Conservation (phyloP, 2,329 filamentous ascomycete species). For the Monosporascus sp. region DNA sequence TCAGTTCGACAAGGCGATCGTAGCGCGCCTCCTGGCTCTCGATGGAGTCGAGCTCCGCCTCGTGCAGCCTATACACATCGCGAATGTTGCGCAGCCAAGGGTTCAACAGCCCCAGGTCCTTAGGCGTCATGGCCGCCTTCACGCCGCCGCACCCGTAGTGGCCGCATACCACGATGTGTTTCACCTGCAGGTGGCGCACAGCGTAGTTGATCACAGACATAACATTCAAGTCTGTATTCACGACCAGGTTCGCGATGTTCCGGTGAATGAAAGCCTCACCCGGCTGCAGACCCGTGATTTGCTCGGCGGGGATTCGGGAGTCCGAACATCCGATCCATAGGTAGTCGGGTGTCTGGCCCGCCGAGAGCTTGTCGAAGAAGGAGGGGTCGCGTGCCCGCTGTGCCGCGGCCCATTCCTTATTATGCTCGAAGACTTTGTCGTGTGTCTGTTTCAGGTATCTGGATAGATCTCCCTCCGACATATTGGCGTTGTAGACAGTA, state of each 20-base stretch:
- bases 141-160: slow-evolving; percentile 76
- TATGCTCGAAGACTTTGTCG: slow-evolving; percentile 64
- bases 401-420: slow-evolving; percentile 58
- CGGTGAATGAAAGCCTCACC: slow-evolving; percentile 92
- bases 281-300: slow-evolving; percentile 75
- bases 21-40: slow-evolving; percentile 55
- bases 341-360: slow-evolving; percentile 65
- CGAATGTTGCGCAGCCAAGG: slow-evolving; percentile 71
- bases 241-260: slow-evolving; percentile 89
- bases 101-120: slow-evolving; percentile 66
- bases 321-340: slow-evolving; percentile 91
- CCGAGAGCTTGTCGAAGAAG: slow-evolving; percentile 60
- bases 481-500: background rate
- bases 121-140: slow-evolving; percentile 67
- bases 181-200: slow-evolving; percentile 73
- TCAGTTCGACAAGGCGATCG: slow-evolving; percentile 74
- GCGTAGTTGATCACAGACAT: slow-evolving; percentile 84
- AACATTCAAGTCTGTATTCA: slow-evolving; percentile 72
- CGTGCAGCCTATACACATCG: slow-evolving; percentile 67
- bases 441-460: slow-evolving; percentile 59
- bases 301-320: slow-evolving; percentile 85
- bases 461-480: slow-evolving; percentile 32
- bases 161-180: slow-evolving; percentile 75
- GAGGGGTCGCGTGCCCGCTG: slow-evolving; percentile 55
- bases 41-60: slow-evolving; percentile 63